These are phyloP conservation scores for Creolimax fragrantissima DNA, from an alignment of 78 protist species.

Conservation along the genomic window DNA sequence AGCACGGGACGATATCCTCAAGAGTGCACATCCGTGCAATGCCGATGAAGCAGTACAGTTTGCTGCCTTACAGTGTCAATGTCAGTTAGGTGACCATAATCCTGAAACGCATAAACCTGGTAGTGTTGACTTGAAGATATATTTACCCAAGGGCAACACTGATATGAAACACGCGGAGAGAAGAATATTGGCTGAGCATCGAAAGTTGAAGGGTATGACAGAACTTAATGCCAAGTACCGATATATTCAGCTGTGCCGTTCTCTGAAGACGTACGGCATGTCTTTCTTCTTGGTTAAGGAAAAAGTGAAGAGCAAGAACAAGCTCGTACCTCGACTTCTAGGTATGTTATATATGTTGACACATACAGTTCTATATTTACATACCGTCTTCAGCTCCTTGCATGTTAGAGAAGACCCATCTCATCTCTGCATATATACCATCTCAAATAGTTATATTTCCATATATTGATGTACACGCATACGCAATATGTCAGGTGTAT, in stretches of 20 bases:
- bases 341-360: too few relatives aligned
- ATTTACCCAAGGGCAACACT: slow-evolving; percentile 48
- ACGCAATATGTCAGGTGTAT: too few relatives aligned
- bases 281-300: slow-evolving; percentile 60
- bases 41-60: slow-evolving; percentile 62
- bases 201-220: slow-evolving; percentile 53
- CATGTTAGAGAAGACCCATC: too few relatives aligned
- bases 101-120: slow-evolving; percentile 29
- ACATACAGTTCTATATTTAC: too few relatives aligned
- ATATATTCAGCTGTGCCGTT: slow-evolving; percentile 64
- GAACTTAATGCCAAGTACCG: slow-evolving; percentile 65
- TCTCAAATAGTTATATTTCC: too few relatives aligned
- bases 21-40: slow-evolving; percentile 58
- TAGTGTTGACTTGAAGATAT: not conserved
- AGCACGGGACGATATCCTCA: slow-evolving; percentile 57
- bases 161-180: slow-evolving; percentile 49
- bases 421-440: too few relatives aligned
- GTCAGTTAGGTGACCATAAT: slow-evolving; percentile 54
- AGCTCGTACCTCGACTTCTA: slow-evolving; percentile 35
- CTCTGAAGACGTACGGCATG: slow-evolving; percentile 75
- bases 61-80: slow-evolving; percentile 62
- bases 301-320: slow-evolving; percentile 21
- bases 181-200: slow-evolving; percentile 52
- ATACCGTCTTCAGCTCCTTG: too few relatives aligned
- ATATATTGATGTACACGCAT: too few relatives aligned